These are phyloP conservation scores for Fonsecaea monophora DNA, from an alignment of 2,329 filamentous ascomycete genomes.

Conservation along the genomic window DNA sequence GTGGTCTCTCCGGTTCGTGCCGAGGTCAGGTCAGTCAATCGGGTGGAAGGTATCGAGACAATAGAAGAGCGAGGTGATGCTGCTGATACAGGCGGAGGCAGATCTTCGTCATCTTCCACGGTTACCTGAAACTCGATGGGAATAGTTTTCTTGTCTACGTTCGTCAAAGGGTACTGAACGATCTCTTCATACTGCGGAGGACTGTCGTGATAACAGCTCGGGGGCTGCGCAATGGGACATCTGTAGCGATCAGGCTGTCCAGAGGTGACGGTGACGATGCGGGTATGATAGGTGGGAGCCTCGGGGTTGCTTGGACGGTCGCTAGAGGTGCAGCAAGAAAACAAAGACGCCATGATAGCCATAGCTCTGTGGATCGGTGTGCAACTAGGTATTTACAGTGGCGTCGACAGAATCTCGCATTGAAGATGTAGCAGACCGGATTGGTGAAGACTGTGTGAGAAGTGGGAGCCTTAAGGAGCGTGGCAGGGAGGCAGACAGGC, in stretches of 20 bases:
- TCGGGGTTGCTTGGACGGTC: conserved; percentile 26
- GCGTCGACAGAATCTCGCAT: not conserved
- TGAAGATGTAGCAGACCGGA: not conserved
- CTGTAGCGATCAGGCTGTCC: not conserved
- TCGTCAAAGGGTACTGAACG: conserved; percentile 15
- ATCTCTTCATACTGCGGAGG: conserved; percentile 34
- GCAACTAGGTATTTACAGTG: not conserved
- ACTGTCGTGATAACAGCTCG: conserved; percentile 15
- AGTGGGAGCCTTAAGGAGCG: not conserved
- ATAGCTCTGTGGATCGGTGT: not conserved
- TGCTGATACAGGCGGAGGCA: conserved; percentile 9
- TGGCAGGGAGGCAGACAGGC: not conserved
- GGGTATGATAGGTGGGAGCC: conserved; percentile 30
- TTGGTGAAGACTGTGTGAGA: not conserved
- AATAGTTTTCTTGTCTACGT: conserved; percentile 30
- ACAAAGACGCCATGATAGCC: conserved; percentile 17
- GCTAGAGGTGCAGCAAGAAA: conserved; percentile 26
- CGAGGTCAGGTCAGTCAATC: conserved; percentile 35
- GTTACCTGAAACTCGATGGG: conserved; percentile 15
- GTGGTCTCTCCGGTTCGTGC: conserved; percentile 34
- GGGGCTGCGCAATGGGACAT: conserved; percentile 15
- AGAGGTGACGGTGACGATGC: conserved; percentile 29
- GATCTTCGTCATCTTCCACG: conserved; percentile 13
- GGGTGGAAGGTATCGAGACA: conserved; percentile 37
- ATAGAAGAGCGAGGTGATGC: conserved; percentile 36